Evolutionary conservation across 768 basidiomycete genomes (phyloP).

Genomic region (Pisolithus tinctorius): DNA sequence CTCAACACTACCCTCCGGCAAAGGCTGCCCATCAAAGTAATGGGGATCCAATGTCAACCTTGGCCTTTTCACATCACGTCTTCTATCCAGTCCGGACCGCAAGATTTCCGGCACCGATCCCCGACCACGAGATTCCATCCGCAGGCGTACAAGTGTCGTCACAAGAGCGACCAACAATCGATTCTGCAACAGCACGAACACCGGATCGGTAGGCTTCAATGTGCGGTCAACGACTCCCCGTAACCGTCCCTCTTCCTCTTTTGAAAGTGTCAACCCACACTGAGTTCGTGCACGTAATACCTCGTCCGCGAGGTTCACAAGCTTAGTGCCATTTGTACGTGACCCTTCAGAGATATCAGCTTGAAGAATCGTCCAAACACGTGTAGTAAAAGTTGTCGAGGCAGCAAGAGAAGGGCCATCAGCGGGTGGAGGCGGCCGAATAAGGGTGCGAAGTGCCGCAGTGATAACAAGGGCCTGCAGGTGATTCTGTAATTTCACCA

Average conservation of each 20-base stretch:
- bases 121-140: background rate
- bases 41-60: conserved; percentile 20
- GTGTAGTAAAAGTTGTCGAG: conserved; percentile 41
- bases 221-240: conserved; percentile 60
- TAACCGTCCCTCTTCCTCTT: conserved; percentile 44
- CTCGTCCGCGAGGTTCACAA: conserved; percentile 69
- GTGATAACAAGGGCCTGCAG: conserved; percentile 65
- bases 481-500: conserved; percentile 59
- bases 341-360: conserved; percentile 41
- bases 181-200: conserved; percentile 55
- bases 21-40: conserved; percentile 10
- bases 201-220: conserved; percentile 55
- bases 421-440: conserved; percentile 31
- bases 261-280: conserved; percentile 13
- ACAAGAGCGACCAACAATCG: conserved; percentile 43
- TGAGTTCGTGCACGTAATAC: conserved; percentile 49
- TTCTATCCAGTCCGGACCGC: conserved; percentile 25
- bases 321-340: conserved; percentile 39
- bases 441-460: conserved; percentile 52
- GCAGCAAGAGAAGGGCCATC: conserved; percentile 6
- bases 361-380: conserved; percentile 60
- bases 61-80: conserved; percentile 20
- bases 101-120: conserved; percentile 17
- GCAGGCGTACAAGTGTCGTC: conserved; percentile 19
- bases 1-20: background rate